Percentiles rank a stretch among this genome's conserved stretches.
Evolutionary conservation across 257 asterid species (phyloP).

Genomic region (Solanum chiquidenum): DNA sequence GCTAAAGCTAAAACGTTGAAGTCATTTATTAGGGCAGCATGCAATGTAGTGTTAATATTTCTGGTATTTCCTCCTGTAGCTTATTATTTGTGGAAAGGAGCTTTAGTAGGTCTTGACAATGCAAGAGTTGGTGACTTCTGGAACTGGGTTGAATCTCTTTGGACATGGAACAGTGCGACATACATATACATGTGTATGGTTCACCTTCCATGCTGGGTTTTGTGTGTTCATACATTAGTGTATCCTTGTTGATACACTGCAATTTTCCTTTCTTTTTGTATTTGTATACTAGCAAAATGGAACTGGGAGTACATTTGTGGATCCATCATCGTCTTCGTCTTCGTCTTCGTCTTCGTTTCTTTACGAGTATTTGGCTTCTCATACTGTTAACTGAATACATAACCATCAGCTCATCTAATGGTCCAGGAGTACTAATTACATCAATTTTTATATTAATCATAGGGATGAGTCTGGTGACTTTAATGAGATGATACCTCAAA

Average conservation of each 20-base stretch:
- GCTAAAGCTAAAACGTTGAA: constrained; percentile 11
- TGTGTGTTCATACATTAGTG: constrained; percentile 46
- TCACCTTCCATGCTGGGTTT: constrained; percentile 93
- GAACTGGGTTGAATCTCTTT: constrained; percentile 75
- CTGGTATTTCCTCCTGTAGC: constrained; percentile 56
- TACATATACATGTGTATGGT: constrained; percentile 68
- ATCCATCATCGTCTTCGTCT: neutral
- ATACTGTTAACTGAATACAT: neutral
- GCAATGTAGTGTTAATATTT: constrained; percentile 29
- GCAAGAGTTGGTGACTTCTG: constrained; percentile 59
- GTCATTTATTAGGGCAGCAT: constrained; percentile 27
- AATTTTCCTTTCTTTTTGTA: neutral
- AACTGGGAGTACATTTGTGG: neutral
- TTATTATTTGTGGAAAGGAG: constrained; percentile 43
- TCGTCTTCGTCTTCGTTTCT: neutral
- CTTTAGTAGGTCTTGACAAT: constrained; percentile 36
- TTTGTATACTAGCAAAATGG: constrained; percentile 13
- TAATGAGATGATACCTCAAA: neutral
- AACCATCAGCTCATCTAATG: neutral
- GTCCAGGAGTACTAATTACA: neutral
- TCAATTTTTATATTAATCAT: neutral
- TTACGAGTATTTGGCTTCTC: neutral
- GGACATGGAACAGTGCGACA: constrained; percentile 94
- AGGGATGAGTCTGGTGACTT: neutral
- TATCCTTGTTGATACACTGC: constrained; percentile 29